Percentiles rank a stretch among this genome's conserved stretches.
Evolutionary conservation across 1,139 yeast genomes (phyloP).

Genomic region (Magnusiomyces tetraspermus): DNA sequence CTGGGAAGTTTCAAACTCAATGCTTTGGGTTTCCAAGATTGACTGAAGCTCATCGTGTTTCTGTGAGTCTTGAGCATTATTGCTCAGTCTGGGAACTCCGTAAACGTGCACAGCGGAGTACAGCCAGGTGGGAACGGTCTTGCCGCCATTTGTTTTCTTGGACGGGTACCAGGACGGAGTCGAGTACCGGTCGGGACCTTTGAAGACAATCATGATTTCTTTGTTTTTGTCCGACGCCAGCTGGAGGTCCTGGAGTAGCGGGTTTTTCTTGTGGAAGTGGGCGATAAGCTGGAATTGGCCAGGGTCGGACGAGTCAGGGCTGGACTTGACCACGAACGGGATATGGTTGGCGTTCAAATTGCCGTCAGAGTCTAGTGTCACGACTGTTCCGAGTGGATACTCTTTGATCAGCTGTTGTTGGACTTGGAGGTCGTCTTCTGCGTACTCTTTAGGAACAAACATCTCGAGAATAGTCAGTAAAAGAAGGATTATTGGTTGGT

Average conservation of each 20-base stretch:
- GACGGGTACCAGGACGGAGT: constrained; percentile 56
- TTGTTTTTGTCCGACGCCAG: constrained; percentile 20
- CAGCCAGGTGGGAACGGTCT: constrained; percentile 67
- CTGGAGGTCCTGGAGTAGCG: constrained; percentile 41
- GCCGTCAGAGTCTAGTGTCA: constrained; percentile 37
- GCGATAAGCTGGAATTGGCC: constrained; percentile 42
- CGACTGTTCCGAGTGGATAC: constrained; percentile 47
- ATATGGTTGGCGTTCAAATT: constrained; percentile 45
- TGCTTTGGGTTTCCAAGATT: constrained; percentile 41
- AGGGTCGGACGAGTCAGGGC: constrained; percentile 22
- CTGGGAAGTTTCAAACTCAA: constrained; percentile 41
- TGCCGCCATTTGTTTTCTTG: constrained; percentile 42
- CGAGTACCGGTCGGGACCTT: constrained; percentile 46
- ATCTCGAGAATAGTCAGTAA: constrained; percentile 8
- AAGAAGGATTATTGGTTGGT: too few species aligned
- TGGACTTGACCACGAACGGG: constrained; percentile 43
- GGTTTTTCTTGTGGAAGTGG: constrained; percentile 50
- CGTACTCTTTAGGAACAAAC: constrained; percentile 27
- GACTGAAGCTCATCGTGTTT: constrained; percentile 34
- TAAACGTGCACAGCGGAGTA: constrained; percentile 52
- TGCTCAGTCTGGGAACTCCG: constrained; percentile 39
- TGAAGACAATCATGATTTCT: constrained; percentile 45
- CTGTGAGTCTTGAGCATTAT: constrained; percentile 30
- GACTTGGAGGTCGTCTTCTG: constrained; percentile 32
- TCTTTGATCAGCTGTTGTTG: constrained; percentile 38